Conservation (phyloP, 805 yeast genomes). For the Dipodascopsis uninucleata region DNA sequence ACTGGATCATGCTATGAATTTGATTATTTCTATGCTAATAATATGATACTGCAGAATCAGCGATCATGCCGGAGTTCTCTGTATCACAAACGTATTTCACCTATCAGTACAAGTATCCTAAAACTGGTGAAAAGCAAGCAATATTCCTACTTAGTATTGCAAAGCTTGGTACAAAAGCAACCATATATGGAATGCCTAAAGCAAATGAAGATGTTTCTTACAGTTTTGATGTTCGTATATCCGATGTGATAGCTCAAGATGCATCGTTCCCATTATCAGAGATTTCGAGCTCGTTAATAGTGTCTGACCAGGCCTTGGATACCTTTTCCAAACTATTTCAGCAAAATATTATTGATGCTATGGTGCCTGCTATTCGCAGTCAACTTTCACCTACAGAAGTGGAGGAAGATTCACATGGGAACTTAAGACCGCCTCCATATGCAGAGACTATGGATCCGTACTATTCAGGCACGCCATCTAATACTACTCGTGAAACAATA, state of each 20-base stretch:
- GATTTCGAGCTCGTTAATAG: neutral
- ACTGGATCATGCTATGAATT: neutral
- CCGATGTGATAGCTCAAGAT: constrained; percentile 7
- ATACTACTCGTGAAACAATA: neutral
- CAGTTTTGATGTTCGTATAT: constrained; percentile 10
- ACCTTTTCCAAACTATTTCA: constrained; percentile 12
- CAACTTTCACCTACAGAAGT: neutral
- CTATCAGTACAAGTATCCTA: constrained; percentile 14
- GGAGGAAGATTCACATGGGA: constrained; percentile 19
- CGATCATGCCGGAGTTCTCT: constrained; percentile 1
- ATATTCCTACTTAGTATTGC: constrained; percentile 14
- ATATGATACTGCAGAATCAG: neutral
- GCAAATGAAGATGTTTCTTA: constrained; percentile 15
- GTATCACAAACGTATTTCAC: constrained; percentile 11
- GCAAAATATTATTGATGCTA: constrained; percentile 9
- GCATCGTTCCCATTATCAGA: constrained; percentile 4
- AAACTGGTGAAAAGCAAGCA: constrained; percentile 17
- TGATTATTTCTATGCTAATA: neutral
- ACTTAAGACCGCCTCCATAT: constrained; percentile 26
- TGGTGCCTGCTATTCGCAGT: constrained; percentile 10
- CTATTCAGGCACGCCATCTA: neutral
- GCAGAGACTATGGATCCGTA: constrained; percentile 4
- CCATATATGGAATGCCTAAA: constrained; percentile 18
- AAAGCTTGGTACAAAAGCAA: constrained; percentile 15
- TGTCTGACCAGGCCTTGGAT: constrained; percentile 3